phyloP scores from a whole-genome alignment of 208 protist genomes.

The Trichomonas vaginalis region DNA sequence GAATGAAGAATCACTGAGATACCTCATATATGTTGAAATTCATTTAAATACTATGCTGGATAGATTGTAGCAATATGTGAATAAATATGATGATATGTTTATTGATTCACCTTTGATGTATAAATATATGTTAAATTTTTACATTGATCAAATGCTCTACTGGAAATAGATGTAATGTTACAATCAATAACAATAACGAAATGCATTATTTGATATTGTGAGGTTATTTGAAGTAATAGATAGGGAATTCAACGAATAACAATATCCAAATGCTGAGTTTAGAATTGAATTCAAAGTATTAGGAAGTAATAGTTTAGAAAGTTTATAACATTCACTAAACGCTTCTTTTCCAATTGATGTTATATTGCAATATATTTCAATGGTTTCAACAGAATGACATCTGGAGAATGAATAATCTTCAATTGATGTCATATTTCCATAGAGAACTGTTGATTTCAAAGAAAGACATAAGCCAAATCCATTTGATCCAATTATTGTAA shows the following conservation, averaged over 20 bases:
- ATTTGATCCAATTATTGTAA: not conserved
- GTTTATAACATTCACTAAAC: not conserved
- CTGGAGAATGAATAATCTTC: not conserved
- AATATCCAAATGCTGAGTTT: not conserved
- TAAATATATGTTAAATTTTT: not conserved
- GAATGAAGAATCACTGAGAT: not conserved
- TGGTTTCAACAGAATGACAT: not conserved
- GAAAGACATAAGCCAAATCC: not conserved
- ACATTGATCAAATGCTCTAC: not conserved
- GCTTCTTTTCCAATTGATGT: not conserved
- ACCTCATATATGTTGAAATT: not conserved
- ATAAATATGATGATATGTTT: not conserved
- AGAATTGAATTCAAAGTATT: not conserved
- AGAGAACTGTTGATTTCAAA: not conserved
- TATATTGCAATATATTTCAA: not conserved
- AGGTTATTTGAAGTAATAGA: not conserved
- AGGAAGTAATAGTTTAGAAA: not conserved
- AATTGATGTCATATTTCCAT: not conserved
- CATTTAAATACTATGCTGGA: not conserved
- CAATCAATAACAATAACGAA: not conserved
- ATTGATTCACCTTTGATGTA: not conserved
- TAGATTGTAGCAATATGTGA: not conserved
- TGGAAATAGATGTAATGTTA: not conserved
- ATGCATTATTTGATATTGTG: not conserved
- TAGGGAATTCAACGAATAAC: not conserved